Conservation (phyloP, 2,329 filamentous ascomycete species). For the Plenodomus lindquistii region DNA sequence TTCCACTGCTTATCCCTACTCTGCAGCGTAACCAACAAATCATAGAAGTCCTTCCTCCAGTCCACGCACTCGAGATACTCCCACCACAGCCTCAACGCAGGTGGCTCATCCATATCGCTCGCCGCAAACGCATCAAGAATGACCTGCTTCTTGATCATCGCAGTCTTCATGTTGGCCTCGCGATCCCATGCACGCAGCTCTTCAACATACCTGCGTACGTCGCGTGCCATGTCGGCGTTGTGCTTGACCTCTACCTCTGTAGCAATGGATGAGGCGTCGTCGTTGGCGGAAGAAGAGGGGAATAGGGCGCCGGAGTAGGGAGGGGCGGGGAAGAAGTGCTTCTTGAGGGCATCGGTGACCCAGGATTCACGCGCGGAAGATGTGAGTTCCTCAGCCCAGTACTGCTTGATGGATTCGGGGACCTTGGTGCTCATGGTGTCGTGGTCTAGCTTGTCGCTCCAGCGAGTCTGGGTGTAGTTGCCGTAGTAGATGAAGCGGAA, state of each 20-base stretch:
- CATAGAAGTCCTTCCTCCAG: constrained; percentile 49
- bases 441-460: constrained; percentile 50
- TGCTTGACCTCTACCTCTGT: constrained; percentile 24
- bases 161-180: constrained; percentile 41
- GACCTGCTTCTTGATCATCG: constrained; percentile 40
- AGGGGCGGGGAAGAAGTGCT: constrained; percentile 50
- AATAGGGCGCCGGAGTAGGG: constrained; percentile 44
- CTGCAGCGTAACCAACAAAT: constrained; percentile 40
- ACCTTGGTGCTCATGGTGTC: constrained; percentile 46
- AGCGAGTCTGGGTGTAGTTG: constrained; percentile 51
- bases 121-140: constrained; percentile 47
- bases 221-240: constrained; percentile 30
- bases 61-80: constrained; percentile 52
- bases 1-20: background rate
- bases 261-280: constrained; percentile 16
- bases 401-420: constrained; percentile 43
- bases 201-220: constrained; percentile 40
- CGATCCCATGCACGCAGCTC: constrained; percentile 48
- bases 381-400: constrained; percentile 47
- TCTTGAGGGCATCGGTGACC: constrained; percentile 47
- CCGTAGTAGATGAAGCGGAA: constrained; percentile 49
- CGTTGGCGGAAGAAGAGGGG: background rate
- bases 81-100: constrained; percentile 52
- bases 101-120: constrained; percentile 46
- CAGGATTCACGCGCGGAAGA: constrained; percentile 43